phyloP scores from a whole-genome alignment of 2,329 filamentous ascomycete species.

The Colletotrichum tropicale region DNA sequence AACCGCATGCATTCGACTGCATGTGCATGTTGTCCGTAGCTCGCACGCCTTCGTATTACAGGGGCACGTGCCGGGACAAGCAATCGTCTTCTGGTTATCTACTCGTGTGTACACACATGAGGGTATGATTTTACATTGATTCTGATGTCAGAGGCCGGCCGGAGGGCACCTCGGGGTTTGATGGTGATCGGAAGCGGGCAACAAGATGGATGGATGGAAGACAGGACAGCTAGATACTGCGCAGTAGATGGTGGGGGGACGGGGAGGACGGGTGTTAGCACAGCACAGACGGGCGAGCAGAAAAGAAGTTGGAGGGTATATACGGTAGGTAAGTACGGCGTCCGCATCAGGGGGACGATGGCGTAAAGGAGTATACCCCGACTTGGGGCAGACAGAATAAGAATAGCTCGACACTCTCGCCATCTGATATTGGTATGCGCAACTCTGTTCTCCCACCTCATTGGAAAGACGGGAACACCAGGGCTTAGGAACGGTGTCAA shows the following conservation, averaged over 20 bases:
- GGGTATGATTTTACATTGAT: neutral
- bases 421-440: constrained; percentile 2
- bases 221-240: neutral
- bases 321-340: neutral
- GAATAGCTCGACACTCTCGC: neutral
- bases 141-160: constrained; percentile 3
- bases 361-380: neutral
- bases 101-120: neutral
- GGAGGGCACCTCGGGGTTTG: neutral
- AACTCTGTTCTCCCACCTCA: neutral
- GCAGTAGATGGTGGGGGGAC: neutral
- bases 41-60: neutral
- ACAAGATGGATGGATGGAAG: neutral
- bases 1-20: neutral
- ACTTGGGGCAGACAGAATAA: neutral
- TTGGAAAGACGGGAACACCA: neutral
- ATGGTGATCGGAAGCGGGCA: neutral
- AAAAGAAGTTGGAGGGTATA: neutral
- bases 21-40: neutral
- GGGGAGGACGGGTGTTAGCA: neutral
- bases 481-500: neutral
- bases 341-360: neutral
- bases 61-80: neutral
- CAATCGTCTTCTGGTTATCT: neutral
- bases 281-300: neutral